Conservation (phyloP, 1,284 basidiomycete genomes). For the Ganoderma meredithae region DNA sequence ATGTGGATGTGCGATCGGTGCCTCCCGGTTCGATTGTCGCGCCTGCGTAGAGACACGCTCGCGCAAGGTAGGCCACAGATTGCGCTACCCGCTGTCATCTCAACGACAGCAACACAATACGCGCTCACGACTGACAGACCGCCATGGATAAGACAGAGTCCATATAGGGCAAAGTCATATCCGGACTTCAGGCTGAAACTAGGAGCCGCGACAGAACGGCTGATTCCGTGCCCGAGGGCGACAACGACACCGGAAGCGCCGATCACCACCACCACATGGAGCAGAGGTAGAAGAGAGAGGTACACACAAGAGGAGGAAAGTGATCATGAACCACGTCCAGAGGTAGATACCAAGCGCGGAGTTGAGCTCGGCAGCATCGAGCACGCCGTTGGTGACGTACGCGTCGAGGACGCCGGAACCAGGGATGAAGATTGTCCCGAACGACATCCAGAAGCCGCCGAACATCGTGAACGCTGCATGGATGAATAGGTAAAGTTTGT, state of each 20-base stretch:
- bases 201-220: neutral
- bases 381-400: slow-evolving; percentile 46
- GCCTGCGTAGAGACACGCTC: neutral
- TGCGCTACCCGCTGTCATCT: neutral
- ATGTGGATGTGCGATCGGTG: neutral
- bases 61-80: too few relatives aligned
- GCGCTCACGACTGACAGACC: neutral
- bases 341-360: slow-evolving; percentile 74
- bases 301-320: slow-evolving; percentile 66
- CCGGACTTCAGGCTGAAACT: neutral
- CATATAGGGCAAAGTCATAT: neutral
- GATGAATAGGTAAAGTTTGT: slow-evolving; percentile 19
- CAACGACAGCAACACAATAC: neutral
- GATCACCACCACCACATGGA: neutral
- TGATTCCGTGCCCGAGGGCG: neutral
- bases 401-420: slow-evolving; percentile 63
- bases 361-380: slow-evolving; percentile 47
- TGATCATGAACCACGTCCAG: slow-evolving; percentile 75
- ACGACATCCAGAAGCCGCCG: slow-evolving; percentile 88
- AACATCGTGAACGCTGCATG: slow-evolving; percentile 83
- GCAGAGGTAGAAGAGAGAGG: too few relatives aligned
- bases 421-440: slow-evolving; percentile 71
- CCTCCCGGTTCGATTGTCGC: neutral
- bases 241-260: neutral
- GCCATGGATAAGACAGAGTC: neutral